Evolutionary conservation across 768 basidiomycete genomes (phyloP), one percentile per base, ranked within the genome.

Genomic region (Boletus vinaceobasis): DNA sequence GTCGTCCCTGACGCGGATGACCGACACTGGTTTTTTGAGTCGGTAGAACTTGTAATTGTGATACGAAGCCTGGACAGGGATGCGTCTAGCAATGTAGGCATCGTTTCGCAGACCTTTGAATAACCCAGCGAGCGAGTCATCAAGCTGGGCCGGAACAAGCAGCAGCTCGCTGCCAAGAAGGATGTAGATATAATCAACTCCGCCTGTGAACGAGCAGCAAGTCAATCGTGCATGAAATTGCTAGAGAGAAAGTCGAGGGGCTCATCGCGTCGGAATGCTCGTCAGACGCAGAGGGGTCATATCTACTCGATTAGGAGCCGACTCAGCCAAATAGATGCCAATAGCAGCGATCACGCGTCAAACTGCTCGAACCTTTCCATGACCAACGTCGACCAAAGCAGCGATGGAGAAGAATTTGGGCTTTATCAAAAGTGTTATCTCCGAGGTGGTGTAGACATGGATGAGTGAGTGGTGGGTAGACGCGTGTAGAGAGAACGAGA

Each of bases 361-460:
- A n/a, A n/a, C n/a, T n/a, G n/a, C n/a, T n/a, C n/a, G n/a, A n/a
- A n/a, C n/a, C n/a, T n/a, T n/a, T n/a, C n/a, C n/a, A n/a, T n/a
- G n/a, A n/a, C n/a, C n/a, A n/a, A n/a, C n/a, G n/a, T n/a, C n/a
- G n/a, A n/a, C n/a, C n/a, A n/a, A n/a, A n/a, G 71, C 64, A 10
- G 70, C 64, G 13, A 79, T 79, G 78, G 62, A 58, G 52, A 73
- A 46, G 56, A 79, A 79, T 48, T 48, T 79, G 54, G 56, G 60
- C 6, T 33, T 74, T 6, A 77, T 77, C 23, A 68, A 71, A 33
- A 77, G 77, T 0, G 67, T 79, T 50, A 71, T 71, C 21, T 75
- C 75, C 21, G 77, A 79, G 60, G 78, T 75, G 1, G 76, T 77
- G 54, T 50, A 17, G 61, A 63, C 48, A 70, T 77, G 71, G 60